A percentile compares a stretch with the other conserved stretches of the same genome.
These are phyloP conservation scores for Lactarius tabidus DNA, from an alignment of 768 basidiomycete genomes.

Conservation along the genomic window DNA sequence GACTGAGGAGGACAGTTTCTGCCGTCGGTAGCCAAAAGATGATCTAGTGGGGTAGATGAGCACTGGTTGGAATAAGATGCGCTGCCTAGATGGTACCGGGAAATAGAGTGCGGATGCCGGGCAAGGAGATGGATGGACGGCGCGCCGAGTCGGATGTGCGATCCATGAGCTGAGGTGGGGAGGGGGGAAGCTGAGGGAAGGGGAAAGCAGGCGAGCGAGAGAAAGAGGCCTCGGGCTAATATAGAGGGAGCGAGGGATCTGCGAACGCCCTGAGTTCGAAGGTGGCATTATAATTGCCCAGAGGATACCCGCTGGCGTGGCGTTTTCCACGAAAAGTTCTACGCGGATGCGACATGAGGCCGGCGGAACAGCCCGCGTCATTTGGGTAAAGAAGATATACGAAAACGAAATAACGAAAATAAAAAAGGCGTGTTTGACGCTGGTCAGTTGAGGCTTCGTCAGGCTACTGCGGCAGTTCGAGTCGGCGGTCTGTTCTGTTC, in stretches of 20 bases:
- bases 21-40: constrained; percentile 20
- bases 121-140: constrained; percentile 26
- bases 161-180: constrained; percentile 14
- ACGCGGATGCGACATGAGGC: constrained; percentile 22
- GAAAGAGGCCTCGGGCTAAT: constrained; percentile 11
- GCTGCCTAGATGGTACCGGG: constrained; percentile 28
- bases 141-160: constrained; percentile 15
- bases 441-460: not conserved
- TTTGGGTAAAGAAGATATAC: constrained; percentile 22
- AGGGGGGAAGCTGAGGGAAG: not conserved
- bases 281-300: constrained; percentile 23
- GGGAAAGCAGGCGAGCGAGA: constrained; percentile 7
- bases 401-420: constrained; percentile 1
- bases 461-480: constrained; percentile 15
- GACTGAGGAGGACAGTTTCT: constrained; percentile 13
- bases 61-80: constrained; percentile 7
- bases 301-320: constrained; percentile 23
- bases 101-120: constrained; percentile 32
- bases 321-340: constrained; percentile 26
- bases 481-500: constrained; percentile 1
- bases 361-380: constrained; percentile 21
- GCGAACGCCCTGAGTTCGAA: constrained; percentile 22
- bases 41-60: constrained; percentile 23
- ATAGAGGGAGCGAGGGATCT: constrained; percentile 24
- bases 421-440: constrained; percentile 11